phyloP scores from a whole-genome alignment of 345 rosid genomes.

The Salix viminalis region DNA sequence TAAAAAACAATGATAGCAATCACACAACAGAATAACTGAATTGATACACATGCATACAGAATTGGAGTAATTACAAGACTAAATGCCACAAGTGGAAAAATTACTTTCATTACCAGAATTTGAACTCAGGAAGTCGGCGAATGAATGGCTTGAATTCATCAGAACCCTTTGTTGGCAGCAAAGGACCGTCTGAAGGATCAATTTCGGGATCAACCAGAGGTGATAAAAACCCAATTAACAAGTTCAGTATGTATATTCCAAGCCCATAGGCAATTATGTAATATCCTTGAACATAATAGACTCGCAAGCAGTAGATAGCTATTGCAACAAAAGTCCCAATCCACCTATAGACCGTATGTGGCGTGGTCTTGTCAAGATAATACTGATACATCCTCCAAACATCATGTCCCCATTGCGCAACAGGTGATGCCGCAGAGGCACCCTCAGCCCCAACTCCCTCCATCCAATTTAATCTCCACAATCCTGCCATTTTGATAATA shows the following conservation, averaged over 20 bases:
- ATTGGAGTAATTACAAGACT: neutral
- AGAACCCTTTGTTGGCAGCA: conserved; percentile 85
- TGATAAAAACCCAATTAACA: conserved; percentile 87
- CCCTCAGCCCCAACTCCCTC: conserved; percentile 68
- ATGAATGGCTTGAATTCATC: conserved; percentile 97
- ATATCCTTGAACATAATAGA: conserved; percentile 75
- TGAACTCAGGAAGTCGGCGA: conserved; percentile 93
- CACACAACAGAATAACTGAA: neutral
- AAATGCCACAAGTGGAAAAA: neutral
- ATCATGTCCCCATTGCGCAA: conserved; percentile 59
- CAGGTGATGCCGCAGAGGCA: conserved; percentile 54
- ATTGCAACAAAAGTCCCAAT: conserved; percentile 57
- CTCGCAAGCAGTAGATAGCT: conserved; percentile 57
- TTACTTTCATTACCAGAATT: conserved; percentile 68
- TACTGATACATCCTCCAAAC: conserved; percentile 82
- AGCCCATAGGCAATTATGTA: conserved; percentile 85
- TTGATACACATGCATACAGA: neutral
- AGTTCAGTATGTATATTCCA: conserved; percentile 83
- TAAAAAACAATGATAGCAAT: neutral
- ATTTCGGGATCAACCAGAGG: conserved; percentile 90
- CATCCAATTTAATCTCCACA: conserved; percentile 42
- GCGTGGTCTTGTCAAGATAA: conserved; percentile 84
- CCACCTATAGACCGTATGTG: conserved; percentile 79
- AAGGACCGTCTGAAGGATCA: conserved; percentile 70
- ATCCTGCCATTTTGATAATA: conserved; percentile 21